phyloP scores from a whole-genome alignment of 495 filamentous ascomycete genomes.

The Penicillium verhagenii region DNA sequence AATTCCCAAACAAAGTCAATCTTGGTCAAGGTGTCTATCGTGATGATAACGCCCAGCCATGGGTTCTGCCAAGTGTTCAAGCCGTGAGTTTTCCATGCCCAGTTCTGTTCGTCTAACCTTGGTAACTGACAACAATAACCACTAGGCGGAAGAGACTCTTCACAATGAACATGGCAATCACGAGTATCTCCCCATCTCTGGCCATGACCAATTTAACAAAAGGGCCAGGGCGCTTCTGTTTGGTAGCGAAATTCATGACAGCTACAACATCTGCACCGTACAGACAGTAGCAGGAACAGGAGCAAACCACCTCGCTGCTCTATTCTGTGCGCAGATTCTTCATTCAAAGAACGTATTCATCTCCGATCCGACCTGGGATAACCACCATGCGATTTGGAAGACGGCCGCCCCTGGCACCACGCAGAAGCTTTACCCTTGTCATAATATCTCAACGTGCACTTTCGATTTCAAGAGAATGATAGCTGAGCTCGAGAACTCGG shows the following conservation, averaged over 20 bases:
- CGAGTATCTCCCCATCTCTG: conserved; percentile 11
- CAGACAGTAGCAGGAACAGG: conserved; percentile 84
- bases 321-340: conserved; percentile 56
- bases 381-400: conserved; percentile 23
- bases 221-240: neutral
- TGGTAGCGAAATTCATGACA: neutral
- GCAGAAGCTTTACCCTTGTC: conserved; percentile 26
- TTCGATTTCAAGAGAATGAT: conserved; percentile 27
- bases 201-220: neutral
- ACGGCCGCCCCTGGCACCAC: conserved; percentile 6
- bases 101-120: neutral
- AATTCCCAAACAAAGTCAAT: conserved; percentile 4
- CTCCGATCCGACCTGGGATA: conserved; percentile 27
- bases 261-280: conserved; percentile 1
- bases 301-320: conserved; percentile 72
- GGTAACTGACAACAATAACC: neutral
- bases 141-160: conserved; percentile 6
- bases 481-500: conserved; percentile 9
- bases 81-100: neutral
- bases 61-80: conserved; percentile 10
- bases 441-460: neutral
- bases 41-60: conserved; percentile 4
- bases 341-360: conserved; percentile 16
- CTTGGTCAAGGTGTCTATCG: conserved; percentile 8
- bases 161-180: conserved; percentile 3